Evolutionary conservation across 352 stramenopile species (phyloP).

Genomic region (Peronosclerospora sorghi): DNA sequence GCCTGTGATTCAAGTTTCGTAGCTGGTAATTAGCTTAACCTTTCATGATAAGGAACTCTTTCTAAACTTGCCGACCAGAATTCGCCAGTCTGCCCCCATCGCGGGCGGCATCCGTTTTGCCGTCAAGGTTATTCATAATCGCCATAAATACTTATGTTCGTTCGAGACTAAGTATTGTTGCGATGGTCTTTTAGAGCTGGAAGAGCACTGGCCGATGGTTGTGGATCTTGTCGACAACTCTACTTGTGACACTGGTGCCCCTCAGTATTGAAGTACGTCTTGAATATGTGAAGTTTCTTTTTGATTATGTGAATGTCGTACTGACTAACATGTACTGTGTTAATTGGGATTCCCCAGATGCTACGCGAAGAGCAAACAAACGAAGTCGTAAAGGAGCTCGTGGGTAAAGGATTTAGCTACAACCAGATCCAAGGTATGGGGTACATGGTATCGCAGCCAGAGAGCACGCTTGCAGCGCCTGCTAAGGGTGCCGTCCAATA

Average conservation of each 20-base stretch:
- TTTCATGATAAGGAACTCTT: slow-evolving; percentile 40
- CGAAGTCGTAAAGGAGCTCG: slow-evolving; percentile 70
- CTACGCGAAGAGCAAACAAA: slow-evolving; percentile 78
- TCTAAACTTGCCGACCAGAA: slow-evolving; percentile 54
- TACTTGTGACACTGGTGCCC: slow-evolving; percentile 77
- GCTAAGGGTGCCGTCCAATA: slow-evolving; percentile 36
- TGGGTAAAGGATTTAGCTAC: slow-evolving; percentile 74
- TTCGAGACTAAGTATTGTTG: not conserved
- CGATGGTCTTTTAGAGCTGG: slow-evolving; percentile 28
- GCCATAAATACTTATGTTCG: not conserved
- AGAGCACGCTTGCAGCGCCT: slow-evolving; percentile 47
- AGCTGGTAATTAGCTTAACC: not conserved
- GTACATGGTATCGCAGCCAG: slow-evolving; percentile 54
- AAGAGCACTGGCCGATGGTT: slow-evolving; percentile 54
- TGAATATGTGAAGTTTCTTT: not conserved
- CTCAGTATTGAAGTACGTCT: slow-evolving; percentile 72
- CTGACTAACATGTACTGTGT: slow-evolving; percentile 3
- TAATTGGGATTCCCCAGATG: slow-evolving; percentile 20
- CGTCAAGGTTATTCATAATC: slow-evolving; percentile 19
- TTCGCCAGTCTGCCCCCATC: slow-evolving; percentile 49
- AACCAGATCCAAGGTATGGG: slow-evolving; percentile 81
- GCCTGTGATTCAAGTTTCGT: not conserved
- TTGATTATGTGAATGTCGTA: not conserved
- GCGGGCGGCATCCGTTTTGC: slow-evolving; percentile 51
- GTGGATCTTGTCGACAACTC: slow-evolving; percentile 74